Evolutionary conservation across 2,329 filamentous ascomycete genomes (phyloP).

Genomic region (Trichoderma gracile): DNA sequence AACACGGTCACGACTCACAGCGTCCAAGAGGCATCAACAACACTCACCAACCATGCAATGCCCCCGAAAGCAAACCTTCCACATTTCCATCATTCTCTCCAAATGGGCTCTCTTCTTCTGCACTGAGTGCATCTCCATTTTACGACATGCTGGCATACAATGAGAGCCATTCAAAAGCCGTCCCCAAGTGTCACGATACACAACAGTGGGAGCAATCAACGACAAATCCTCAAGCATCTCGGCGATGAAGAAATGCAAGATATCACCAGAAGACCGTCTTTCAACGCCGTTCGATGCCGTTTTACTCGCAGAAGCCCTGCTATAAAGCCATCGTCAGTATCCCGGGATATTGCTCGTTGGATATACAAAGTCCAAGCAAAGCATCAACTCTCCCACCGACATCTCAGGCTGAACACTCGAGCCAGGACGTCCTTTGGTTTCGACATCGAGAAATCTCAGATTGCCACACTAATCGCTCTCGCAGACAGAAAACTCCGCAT

Average conservation of each 20-base stretch:
- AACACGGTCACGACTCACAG: neutral
- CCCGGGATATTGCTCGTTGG: neutral
- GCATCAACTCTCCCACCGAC: too few species aligned
- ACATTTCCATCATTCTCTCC: neutral
- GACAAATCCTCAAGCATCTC: neutral
- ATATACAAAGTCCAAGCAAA: neutral
- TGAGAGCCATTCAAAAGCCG: constrained; percentile 15
- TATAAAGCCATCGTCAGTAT: neutral
- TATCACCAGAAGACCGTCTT: neutral
- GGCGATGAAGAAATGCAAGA: neutral
- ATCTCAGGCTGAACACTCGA: neutral
- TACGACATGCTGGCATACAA: neutral
- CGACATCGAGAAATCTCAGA: neutral
- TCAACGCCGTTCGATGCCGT: neutral
- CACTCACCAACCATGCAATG: neutral
- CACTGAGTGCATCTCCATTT: neutral
- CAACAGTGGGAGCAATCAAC: constrained; percentile 16
- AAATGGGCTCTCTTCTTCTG: neutral
- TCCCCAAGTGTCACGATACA: constrained; percentile 22
- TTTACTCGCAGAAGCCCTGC: neutral
- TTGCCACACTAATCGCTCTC: constrained; percentile 15
- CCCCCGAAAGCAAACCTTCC: neutral
- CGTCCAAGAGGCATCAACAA: neutral
- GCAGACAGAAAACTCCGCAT: neutral
- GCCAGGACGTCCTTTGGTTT: neutral